Conservation (phyloP, 306 rosid genomes). For the Vigna nakashimae region DNA sequence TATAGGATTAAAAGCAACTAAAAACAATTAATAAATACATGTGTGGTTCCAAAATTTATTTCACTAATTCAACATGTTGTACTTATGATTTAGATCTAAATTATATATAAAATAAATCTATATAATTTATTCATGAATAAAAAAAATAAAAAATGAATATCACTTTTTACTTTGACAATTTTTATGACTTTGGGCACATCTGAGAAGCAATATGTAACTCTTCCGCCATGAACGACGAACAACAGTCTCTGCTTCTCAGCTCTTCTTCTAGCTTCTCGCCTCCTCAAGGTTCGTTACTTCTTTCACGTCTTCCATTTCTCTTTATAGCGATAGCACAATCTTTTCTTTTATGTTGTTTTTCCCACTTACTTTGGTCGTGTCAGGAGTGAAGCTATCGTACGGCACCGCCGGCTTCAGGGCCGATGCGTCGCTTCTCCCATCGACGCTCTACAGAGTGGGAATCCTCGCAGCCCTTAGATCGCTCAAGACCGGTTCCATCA, state of each 20-base stretch:
- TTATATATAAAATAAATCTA: too few relatives aligned
- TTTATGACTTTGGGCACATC: background rate
- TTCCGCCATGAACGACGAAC: constrained; percentile 66
- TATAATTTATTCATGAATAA: too few relatives aligned
- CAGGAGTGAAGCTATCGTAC: constrained; percentile 74
- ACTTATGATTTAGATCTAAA: too few relatives aligned
- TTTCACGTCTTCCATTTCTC: background rate
- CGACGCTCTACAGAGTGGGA: constrained; percentile 75
- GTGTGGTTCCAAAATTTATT: too few relatives aligned
- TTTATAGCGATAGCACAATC: background rate
- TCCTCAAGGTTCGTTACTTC: constrained; percentile 57
- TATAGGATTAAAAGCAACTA: too few relatives aligned
- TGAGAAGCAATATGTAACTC: background rate
- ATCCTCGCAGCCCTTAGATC: constrained; percentile 86
- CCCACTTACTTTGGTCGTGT: constrained; percentile 6
- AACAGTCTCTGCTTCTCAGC: constrained; percentile 60
- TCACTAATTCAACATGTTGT: too few relatives aligned
- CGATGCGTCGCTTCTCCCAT: constrained; percentile 72
- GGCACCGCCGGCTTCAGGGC: constrained; percentile 92
- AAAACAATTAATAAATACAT: too few relatives aligned
- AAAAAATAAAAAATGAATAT: too few relatives aligned
- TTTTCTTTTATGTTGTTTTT: background rate
- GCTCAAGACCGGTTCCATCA: constrained; percentile 62
- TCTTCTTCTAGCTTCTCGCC: constrained; percentile 66
- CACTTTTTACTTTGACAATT: too few relatives aligned